Conservation (phyloP, 495 filamentous ascomycete species). For the Neurospora pannonica region DNA sequence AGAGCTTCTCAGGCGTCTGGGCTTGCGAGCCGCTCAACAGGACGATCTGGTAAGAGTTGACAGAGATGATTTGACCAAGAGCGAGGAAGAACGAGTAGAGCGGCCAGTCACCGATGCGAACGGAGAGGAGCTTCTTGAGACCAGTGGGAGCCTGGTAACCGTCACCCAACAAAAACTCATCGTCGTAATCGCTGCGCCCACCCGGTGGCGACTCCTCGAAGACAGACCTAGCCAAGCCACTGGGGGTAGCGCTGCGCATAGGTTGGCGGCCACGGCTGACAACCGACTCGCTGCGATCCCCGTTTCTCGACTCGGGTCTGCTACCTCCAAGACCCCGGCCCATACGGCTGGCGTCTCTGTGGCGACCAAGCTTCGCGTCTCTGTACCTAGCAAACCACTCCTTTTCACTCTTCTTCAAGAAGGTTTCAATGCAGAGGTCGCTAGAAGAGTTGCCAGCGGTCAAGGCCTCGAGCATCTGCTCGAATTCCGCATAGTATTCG, state of each 20-base stretch:
- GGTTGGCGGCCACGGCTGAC: constrained; percentile 23
- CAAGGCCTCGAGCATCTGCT: constrained; percentile 43
- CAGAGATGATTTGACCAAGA: constrained; percentile 57
- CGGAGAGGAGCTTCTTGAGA: constrained; percentile 42
- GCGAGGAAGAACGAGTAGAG: constrained; percentile 62
- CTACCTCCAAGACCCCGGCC: constrained; percentile 9
- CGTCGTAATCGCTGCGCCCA: constrained; percentile 8
- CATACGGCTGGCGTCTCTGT: constrained; percentile 11
- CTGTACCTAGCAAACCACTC: constrained; percentile 52
- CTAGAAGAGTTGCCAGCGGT: constrained; percentile 44
- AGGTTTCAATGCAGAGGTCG: constrained; percentile 53
- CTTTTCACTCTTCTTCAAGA: constrained; percentile 53
- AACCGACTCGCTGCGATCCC: constrained; percentile 17
- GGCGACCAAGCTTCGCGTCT: constrained; percentile 46
- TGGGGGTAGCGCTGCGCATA: constrained; percentile 22
- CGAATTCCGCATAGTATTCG: constrained; percentile 46
- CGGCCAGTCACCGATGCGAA: constrained; percentile 53
- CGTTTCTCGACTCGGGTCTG: constrained; percentile 16
- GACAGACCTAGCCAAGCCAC: constrained; percentile 17
- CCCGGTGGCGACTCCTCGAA: constrained; percentile 21
- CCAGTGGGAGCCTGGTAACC: constrained; percentile 60
- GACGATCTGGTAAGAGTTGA: constrained; percentile 61
- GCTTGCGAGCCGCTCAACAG: constrained; percentile 52
- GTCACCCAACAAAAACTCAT: constrained; percentile 54
- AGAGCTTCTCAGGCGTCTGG: constrained; percentile 51